Percentiles rank a stretch among this genome's conserved stretches.
phyloP scores from a whole-genome alignment of 108 stramenopile species.

The Cyclotella cryptica region DNA sequence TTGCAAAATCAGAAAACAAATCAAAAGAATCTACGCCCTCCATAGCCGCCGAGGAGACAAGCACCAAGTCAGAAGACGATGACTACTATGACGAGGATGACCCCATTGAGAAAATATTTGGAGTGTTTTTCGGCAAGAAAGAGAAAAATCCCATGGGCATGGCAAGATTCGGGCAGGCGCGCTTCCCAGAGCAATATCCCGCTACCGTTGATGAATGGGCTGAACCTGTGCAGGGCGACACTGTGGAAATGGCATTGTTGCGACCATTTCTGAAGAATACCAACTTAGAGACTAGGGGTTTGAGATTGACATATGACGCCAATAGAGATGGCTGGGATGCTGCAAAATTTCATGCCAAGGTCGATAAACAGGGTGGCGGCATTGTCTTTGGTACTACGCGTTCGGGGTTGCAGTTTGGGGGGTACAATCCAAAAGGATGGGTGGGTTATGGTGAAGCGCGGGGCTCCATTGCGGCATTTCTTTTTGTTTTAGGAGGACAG shows the following conservation, averaged over 20 bases:
- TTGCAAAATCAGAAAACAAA: slow-evolving; percentile 33
- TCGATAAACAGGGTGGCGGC: slow-evolving; percentile 78
- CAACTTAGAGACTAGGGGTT: slow-evolving; percentile 71
- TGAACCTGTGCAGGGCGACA: slow-evolving; percentile 70
- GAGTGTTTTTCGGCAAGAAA: slow-evolving; percentile 84
- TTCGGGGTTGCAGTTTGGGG: slow-evolving; percentile 73
- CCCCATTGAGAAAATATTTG: slow-evolving; percentile 88
- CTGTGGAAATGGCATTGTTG: slow-evolving; percentile 65
- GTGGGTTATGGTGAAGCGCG: slow-evolving; percentile 86
- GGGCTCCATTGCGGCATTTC: slow-evolving; percentile 86
- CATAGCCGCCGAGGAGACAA: slow-evolving; percentile 1
- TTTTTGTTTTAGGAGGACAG: slow-evolving; percentile 63
- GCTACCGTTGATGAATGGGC: slow-evolving; percentile 75
- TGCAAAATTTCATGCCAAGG: slow-evolving; percentile 66
- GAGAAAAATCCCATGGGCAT: slow-evolving; percentile 68
- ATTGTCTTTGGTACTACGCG: slow-evolving; percentile 66
- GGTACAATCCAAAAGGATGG: slow-evolving; percentile 87
- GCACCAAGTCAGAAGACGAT: slow-evolving; percentile 23
- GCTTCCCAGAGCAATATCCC: slow-evolving; percentile 88
- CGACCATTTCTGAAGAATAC: slow-evolving; percentile 88
- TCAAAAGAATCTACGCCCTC: neutral
- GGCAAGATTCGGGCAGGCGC: slow-evolving; percentile 54
- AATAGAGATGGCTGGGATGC: slow-evolving; percentile 86
- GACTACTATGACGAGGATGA: slow-evolving; percentile 65
- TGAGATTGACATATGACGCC: slow-evolving; percentile 81